Conservation (phyloP, 2,329 filamentous ascomycete genomes). For the Fusarium gaditjirri region DNA sequence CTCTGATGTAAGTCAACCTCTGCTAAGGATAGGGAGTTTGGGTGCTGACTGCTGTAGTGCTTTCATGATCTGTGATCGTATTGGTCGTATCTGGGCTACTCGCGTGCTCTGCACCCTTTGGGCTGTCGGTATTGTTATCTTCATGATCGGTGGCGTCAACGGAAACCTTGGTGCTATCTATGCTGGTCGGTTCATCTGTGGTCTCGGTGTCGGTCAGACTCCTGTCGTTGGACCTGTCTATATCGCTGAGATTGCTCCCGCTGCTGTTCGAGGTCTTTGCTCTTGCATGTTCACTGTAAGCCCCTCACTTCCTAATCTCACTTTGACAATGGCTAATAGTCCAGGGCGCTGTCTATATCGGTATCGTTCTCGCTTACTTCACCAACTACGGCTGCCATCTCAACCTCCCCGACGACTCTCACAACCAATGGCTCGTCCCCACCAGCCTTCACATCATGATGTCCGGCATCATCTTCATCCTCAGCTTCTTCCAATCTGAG, state of each 20-base stretch:
- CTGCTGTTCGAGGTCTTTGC: slow-evolving; percentile 76
- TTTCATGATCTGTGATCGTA: slow-evolving; percentile 67
- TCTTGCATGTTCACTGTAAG: slow-evolving; percentile 63
- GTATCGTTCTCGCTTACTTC: slow-evolving; percentile 83
- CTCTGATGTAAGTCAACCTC: slow-evolving; percentile 59
- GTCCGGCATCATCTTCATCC: slow-evolving; percentile 74
- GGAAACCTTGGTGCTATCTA: slow-evolving; percentile 68
- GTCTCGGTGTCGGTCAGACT: slow-evolving; percentile 73
- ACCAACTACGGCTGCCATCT: slow-evolving; percentile 71
- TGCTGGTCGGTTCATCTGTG: slow-evolving; percentile 73
- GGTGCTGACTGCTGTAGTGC: slow-evolving; percentile 53
- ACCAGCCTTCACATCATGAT: slow-evolving; percentile 83
- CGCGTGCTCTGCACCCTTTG: slow-evolving; percentile 66
- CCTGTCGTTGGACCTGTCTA: slow-evolving; percentile 77
- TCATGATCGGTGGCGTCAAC: slow-evolving; percentile 62
- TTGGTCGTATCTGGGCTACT: slow-evolving; percentile 72
- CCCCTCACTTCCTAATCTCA: no score
- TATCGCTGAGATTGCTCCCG: slow-evolving; percentile 77
- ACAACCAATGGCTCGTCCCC: slow-evolving; percentile 71
- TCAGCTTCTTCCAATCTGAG: slow-evolving; percentile 76
- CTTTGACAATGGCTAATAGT: not conserved
- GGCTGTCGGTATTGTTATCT: slow-evolving; percentile 68
- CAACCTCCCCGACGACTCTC: slow-evolving; percentile 58
- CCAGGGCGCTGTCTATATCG: slow-evolving; percentile 71
- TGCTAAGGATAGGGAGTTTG: not conserved